These are phyloP conservation scores for Saccharum spontaneum DNA, from an alignment of 176 grass and related monocot genomes.

Conservation along the genomic window DNA sequence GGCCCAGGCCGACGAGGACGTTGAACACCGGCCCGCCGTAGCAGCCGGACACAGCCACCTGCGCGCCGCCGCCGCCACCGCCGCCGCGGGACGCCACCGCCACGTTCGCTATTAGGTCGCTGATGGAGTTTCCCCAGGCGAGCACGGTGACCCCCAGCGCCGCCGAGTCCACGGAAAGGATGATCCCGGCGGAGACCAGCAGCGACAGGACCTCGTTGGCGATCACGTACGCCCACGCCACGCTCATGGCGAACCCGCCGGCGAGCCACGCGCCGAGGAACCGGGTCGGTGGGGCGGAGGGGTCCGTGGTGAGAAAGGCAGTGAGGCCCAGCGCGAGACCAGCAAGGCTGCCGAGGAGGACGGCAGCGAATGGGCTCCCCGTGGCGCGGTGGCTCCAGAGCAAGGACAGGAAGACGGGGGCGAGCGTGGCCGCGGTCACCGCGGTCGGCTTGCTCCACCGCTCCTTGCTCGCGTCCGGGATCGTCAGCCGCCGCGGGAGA, in stretches of 20 bases:
- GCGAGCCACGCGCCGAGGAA: conserved; percentile 53
- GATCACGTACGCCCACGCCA: conserved; percentile 60
- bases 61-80: conserved; percentile 14
- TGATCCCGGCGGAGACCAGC: conserved; percentile 29
- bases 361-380: not conserved
- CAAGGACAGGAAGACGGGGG: conserved; percentile 47
- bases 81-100: conserved; percentile 41
- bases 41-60: conserved; percentile 61
- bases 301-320: conserved; percentile 40
- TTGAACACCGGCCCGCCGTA: conserved; percentile 78
- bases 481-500: conserved; percentile 62
- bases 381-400: conserved; percentile 30
- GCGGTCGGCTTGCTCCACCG: conserved; percentile 65
- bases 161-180: conserved; percentile 39
- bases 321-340: conserved; percentile 33
- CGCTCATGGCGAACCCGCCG: conserved; percentile 69
- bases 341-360: conserved; percentile 17
- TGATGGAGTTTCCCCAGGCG: conserved; percentile 79
- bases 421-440: conserved; percentile 49
- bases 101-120: conserved; percentile 61
- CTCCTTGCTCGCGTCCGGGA: conserved; percentile 62
- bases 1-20: conserved; percentile 54
- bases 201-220: conserved; percentile 61
- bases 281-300: conserved; percentile 29
- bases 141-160: conserved; percentile 70